Evolutionary conservation across 208 protist species (phyloP).

Genomic region (Leishmania turanica): DNA sequence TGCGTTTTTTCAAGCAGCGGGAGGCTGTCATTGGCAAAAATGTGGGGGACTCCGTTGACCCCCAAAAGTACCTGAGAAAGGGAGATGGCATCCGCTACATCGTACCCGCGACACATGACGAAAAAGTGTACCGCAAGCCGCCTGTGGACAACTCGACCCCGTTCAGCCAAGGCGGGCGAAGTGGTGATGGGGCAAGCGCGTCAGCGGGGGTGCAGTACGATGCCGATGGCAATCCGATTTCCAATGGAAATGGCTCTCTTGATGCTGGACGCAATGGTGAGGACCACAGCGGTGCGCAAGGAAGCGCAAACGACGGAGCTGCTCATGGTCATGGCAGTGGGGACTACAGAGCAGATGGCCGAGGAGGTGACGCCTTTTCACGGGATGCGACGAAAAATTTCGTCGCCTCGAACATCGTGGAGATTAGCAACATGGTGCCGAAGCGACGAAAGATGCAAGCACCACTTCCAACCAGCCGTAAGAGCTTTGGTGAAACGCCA

Average conservation of each 20-base stretch:
- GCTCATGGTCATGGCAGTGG: not conserved
- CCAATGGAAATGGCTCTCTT: not conserved
- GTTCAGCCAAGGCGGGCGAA: not conserved
- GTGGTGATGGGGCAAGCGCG: not conserved
- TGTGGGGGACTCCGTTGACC: conserved; percentile 72
- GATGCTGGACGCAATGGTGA: not conserved
- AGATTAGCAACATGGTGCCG: conserved; percentile 89
- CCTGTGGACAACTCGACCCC: conserved; percentile 35
- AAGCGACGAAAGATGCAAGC: conserved; percentile 71
- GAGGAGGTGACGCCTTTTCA: not conserved
- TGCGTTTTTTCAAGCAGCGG: conserved; percentile 81
- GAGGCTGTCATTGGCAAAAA: conserved; percentile 80
- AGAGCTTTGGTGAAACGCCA: conserved; percentile 87
- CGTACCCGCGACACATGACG: conserved; percentile 64
- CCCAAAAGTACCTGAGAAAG: conserved; percentile 71
- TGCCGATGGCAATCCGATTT: conserved; percentile 6
- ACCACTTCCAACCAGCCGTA: conserved; percentile 59
- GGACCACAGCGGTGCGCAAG: not conserved
- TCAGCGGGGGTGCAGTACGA: not conserved
- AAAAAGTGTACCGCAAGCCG: conserved; percentile 73
- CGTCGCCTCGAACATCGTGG: conserved; percentile 93
- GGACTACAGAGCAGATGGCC: not conserved
- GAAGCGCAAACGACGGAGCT: not conserved
- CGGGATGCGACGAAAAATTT: conserved; percentile 77
- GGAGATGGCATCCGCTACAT: conserved; percentile 61